These are phyloP conservation scores for Filobasidium floriforme DNA, from an alignment of 768 basidiomycete species.

Conservation along the genomic window DNA sequence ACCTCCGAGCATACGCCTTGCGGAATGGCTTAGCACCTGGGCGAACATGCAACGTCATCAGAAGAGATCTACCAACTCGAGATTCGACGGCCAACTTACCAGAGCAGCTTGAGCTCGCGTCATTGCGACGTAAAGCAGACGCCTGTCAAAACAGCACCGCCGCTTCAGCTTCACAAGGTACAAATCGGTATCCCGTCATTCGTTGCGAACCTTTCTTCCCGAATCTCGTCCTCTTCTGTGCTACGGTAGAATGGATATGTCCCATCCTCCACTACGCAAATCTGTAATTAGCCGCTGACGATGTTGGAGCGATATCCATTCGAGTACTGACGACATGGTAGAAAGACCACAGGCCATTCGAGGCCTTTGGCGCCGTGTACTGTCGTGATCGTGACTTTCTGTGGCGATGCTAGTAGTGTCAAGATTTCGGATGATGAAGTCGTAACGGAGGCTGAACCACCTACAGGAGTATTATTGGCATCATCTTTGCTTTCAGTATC, in stretches of 20 bases:
- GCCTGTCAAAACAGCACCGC: constrained; percentile 47
- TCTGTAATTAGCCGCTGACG: constrained; percentile 47
- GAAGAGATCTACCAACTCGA: not conserved
- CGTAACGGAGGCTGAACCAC: constrained; percentile 20
- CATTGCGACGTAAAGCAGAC: constrained; percentile 79
- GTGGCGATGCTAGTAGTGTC: constrained; percentile 1
- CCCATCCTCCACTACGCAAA: constrained; percentile 57
- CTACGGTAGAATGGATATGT: constrained; percentile 66
- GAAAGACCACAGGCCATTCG: constrained; percentile 84
- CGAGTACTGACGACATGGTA: constrained; percentile 36
- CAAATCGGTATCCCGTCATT: not conserved
- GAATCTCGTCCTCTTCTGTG: constrained; percentile 55
- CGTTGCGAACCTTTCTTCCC: constrained; percentile 64
- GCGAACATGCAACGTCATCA: not conserved
- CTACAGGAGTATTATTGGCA: constrained; percentile 50
- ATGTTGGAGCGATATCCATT: too few relatives aligned
- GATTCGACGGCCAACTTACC: constrained; percentile 26
- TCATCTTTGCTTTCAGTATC: constrained; percentile 60
- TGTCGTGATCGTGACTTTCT: constrained; percentile 78
- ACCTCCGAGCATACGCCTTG: constrained; percentile 48
- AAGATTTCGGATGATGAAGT: not conserved
- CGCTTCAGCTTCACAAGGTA: not conserved
- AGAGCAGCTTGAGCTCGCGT: constrained; percentile 71
- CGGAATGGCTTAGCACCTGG: constrained; percentile 36
- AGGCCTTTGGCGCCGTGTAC: constrained; percentile 85